Percentiles rank a stretch among this genome's conserved stretches.
Conservation (phyloP, 192 early-diverging fungal genomes). For the Borealophlyctis nickersoniae region DNA sequence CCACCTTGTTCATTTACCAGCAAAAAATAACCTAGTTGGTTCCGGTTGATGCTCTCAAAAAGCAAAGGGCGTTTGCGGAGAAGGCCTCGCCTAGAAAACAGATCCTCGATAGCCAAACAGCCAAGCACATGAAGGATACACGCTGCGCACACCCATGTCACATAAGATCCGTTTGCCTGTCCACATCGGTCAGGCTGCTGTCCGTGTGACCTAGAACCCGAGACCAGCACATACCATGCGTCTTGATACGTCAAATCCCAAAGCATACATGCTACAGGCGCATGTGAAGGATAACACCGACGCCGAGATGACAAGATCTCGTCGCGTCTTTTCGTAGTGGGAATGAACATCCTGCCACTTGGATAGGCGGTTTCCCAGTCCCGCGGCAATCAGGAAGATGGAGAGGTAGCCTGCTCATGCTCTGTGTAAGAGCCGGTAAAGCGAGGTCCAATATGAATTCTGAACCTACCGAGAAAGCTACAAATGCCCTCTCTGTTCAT, state of each 20-base stretch:
- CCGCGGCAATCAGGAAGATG: conserved; percentile 76
- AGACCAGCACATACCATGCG: no score
- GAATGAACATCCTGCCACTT: no score
- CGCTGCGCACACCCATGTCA: conserved; percentile 73
- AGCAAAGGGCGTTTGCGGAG: conserved; percentile 41
- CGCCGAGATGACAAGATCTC: no score
- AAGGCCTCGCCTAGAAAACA: conserved; percentile 11
- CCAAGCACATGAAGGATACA: conserved; percentile 62
- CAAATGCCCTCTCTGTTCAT: conserved; percentile 91
- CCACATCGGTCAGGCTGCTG: not conserved
- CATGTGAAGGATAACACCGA: no score
- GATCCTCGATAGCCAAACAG: conserved; percentile 61
- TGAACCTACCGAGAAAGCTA: conserved; percentile 69
- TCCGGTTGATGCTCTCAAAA: conserved; percentile 69
- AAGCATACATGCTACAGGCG: no score
- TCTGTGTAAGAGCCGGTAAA: not conserved
- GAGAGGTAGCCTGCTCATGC: conserved; percentile 74
- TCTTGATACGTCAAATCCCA: no score
- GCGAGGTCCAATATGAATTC: no score
- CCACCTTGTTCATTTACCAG: conserved; percentile 43
- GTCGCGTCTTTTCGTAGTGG: no score
- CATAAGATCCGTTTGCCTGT: conserved; percentile 68
- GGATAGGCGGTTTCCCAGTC: conserved; percentile 65
- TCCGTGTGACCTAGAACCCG: no score
- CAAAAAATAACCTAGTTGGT: conserved; percentile 82